Percentiles rank a stretch among this genome's conserved stretches.
Evolutionary conservation across 2,329 filamentous ascomycete species (phyloP).

Genomic region (Colletotrichum tamarilloi): DNA sequence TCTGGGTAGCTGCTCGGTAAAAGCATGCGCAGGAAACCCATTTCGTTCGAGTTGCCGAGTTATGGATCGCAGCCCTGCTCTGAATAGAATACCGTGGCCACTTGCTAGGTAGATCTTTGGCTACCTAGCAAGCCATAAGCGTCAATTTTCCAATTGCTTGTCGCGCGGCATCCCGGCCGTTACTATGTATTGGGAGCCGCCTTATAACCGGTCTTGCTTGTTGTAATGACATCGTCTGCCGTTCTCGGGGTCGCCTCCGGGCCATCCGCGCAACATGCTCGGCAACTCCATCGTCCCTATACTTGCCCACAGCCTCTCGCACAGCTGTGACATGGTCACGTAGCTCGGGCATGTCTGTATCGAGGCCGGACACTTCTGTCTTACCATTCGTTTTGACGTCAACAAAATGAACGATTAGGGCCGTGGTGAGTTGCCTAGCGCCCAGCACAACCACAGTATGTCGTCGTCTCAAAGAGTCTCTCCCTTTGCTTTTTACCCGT

Average conservation of each 20-base stretch:
- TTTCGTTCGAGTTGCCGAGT: neutral
- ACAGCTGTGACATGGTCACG: slow-evolving; percentile 7
- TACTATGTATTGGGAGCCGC: neutral
- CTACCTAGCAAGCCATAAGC: neutral
- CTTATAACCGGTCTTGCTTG: neutral
- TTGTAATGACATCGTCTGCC: slow-evolving; percentile 4
- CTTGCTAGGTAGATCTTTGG: neutral
- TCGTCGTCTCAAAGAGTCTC: slow-evolving; percentile 30
- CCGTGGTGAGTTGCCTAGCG: neutral
- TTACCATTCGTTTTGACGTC: slow-evolving; percentile 17
- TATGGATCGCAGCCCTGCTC: slow-evolving; percentile 5
- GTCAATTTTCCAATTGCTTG: neutral
- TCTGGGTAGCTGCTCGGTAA: neutral
- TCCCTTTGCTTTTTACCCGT: slow-evolving; percentile 19
- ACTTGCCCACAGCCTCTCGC: slow-evolving; percentile 8
- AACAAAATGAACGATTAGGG: neutral
- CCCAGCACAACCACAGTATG: slow-evolving; percentile 1
- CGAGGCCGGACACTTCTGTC: neutral
- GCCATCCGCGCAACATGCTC: slow-evolving; percentile 1
- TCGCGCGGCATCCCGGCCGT: neutral
- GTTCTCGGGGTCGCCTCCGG: slow-evolving; percentile 12
- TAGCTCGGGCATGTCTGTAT: neutral
- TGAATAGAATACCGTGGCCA: neutral
- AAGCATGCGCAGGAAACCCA: neutral
- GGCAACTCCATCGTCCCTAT: neutral